phyloP scores from a whole-genome alignment of 345 rosid species.

The Tarenaya hassleriana region DNA sequence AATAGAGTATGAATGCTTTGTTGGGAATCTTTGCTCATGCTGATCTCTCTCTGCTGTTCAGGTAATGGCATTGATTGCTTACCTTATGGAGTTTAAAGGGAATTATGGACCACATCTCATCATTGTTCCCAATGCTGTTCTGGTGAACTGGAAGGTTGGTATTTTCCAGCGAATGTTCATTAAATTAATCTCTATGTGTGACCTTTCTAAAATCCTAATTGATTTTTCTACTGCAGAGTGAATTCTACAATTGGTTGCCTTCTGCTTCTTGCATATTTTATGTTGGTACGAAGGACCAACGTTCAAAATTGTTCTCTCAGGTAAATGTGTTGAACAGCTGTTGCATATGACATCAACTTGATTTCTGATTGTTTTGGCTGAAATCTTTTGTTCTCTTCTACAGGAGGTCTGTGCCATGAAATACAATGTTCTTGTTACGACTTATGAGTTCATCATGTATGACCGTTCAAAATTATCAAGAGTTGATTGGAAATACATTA shows the following conservation, averaged over 20 bases:
- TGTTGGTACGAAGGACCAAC: constrained; percentile 92
- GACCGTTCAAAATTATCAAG: constrained; percentile 96
- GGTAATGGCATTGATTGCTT: constrained; percentile 99
- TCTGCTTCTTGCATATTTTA: constrained; percentile 92
- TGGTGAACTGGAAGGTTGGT: constrained; percentile 99
- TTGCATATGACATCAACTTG: constrained; percentile 11
- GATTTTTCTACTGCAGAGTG: constrained; percentile 58
- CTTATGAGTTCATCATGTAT: constrained; percentile 98
- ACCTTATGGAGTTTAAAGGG: constrained; percentile 98
- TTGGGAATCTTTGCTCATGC: constrained; percentile 8
- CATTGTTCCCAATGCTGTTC: constrained; percentile 96
- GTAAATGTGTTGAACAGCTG: constrained; percentile 34
- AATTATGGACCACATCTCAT: constrained; percentile 99
- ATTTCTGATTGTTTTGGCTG: constrained; percentile 22
- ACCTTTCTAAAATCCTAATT: neutral
- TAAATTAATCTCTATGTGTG: neutral
- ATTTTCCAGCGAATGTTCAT: constrained; percentile 8
- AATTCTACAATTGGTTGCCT: constrained; percentile 93
- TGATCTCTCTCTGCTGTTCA: constrained; percentile 30
- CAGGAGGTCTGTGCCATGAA: constrained; percentile 97
- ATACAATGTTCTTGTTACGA: constrained; percentile 95
- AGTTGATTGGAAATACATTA: constrained; percentile 95
- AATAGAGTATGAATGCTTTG: constrained; percentile 17
- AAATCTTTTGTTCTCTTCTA: constrained; percentile 22
- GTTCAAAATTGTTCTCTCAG: constrained; percentile 92